These are phyloP conservation scores for Populus davidiana DNA, from an alignment of 345 rosid genomes.

Conservation along the genomic window DNA sequence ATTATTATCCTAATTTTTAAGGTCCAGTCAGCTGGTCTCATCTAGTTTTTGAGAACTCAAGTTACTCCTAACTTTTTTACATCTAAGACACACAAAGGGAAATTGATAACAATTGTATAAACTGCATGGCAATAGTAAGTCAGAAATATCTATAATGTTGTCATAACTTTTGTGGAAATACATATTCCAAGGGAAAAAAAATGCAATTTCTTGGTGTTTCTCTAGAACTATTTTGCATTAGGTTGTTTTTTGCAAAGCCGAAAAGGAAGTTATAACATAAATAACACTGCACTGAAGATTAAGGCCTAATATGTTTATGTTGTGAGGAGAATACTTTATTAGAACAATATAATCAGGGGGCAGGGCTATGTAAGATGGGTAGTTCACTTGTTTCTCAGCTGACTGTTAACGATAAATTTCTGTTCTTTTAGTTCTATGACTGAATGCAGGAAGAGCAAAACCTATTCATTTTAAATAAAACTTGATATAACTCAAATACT, in stretches of 20 bases:
- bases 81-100: not conserved
- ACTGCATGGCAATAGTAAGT: not conserved
- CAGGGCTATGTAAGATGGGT: too few species aligned
- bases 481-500: slow-evolving; percentile 9
- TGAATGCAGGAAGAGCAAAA: not conserved
- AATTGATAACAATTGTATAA: not conserved
- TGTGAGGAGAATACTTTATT: not conserved
- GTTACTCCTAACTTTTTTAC: not conserved
- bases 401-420: too few species aligned
- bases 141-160: not conserved
- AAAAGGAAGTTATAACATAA: not conserved
- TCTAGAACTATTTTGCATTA: not conserved
- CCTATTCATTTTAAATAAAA: not conserved
- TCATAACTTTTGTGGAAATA: not conserved
- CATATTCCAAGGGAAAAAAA: not conserved
- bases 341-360: too few species aligned
- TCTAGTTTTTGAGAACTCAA: too few species aligned
- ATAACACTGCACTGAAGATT: not conserved
- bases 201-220: not conserved
- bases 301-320: not conserved
- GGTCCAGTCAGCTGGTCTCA: too few species aligned
- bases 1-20: too few species aligned
- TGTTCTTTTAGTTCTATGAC: too few species aligned
- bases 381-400: too few species aligned
- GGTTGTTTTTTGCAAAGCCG: not conserved